A percentile compares a stretch with the other conserved stretches of the same genome.
Conservation (phyloP, 257 asterid genomes). For the Catharanthus roseus region DNA sequence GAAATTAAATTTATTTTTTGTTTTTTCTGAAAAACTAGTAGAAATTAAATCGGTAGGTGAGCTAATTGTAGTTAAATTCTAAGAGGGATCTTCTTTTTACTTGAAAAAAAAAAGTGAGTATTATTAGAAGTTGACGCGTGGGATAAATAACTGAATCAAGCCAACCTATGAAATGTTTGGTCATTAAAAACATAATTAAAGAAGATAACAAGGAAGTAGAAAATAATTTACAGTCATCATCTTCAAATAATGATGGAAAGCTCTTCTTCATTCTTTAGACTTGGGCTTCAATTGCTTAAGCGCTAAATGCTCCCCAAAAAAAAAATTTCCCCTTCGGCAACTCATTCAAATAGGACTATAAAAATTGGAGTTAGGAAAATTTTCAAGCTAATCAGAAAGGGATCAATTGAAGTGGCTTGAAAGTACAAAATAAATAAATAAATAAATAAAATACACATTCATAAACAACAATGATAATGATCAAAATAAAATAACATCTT, state of each 20-base stretch:
- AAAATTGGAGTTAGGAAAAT: slow-evolving; percentile 8
- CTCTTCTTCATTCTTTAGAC: background rate
- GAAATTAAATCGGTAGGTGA: slow-evolving; percentile 9
- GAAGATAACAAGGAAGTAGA: slow-evolving; percentile 16
- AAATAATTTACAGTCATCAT: slow-evolving; percentile 18
- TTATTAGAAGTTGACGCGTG: background rate
- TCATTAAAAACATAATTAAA: slow-evolving; percentile 22
- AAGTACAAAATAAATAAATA: slow-evolving; percentile 33
- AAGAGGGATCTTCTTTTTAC: background rate
- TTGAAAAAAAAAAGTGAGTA: background rate
- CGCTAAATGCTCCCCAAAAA: slow-evolving; percentile 47
- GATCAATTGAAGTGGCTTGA: slow-evolving; percentile 46
- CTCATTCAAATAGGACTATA: slow-evolving; percentile 26
- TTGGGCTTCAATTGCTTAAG: slow-evolving; percentile 51
- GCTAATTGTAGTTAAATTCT: background rate
- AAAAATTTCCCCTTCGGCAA: slow-evolving; percentile 30
- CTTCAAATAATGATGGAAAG: slow-evolving; percentile 13
- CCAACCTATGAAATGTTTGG: slow-evolving; percentile 9
- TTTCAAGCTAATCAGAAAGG: slow-evolving; percentile 3
- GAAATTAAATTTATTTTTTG: too few species aligned
- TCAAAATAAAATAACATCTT: slow-evolving; percentile 31
- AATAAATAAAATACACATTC: too few species aligned
- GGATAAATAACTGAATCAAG: background rate
- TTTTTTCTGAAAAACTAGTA: too few species aligned
- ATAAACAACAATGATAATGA: background rate